Evolutionary conservation across 805 yeast genomes (phyloP).

Genomic region (Wickerhamiella sorbophila): DNA sequence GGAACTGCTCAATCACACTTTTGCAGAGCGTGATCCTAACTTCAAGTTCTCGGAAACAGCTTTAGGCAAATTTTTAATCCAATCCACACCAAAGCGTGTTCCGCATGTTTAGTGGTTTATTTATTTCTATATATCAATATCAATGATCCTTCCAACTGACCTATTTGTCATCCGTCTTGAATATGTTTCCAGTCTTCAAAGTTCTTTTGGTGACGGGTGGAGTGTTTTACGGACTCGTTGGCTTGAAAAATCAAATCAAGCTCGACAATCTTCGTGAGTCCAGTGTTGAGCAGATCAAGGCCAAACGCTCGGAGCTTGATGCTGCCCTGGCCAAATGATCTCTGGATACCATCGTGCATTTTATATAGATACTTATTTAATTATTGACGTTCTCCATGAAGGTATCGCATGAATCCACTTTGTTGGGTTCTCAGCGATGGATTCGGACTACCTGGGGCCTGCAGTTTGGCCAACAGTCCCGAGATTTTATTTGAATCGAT

Average conservation of each 20-base stretch:
- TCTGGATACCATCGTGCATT: constrained; percentile 1
- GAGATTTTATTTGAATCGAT: constrained; percentile 52
- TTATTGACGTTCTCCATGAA: constrained; percentile 11
- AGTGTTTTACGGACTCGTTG: constrained; percentile 19
- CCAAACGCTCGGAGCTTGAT: not conserved
- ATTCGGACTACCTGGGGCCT: constrained; percentile 7
- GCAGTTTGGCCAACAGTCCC: constrained; percentile 12
- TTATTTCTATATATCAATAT: not conserved
- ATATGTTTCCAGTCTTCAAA: constrained; percentile 13
- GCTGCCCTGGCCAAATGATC: not conserved
- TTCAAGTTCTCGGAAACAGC: constrained; percentile 13
- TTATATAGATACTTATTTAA: no score
- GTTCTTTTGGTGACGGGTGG: constrained; percentile 13
- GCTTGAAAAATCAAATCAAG: constrained; percentile 8
- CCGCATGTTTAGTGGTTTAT: not conserved
- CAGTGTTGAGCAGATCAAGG: constrained; percentile 7
- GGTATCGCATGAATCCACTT: constrained; percentile 14
- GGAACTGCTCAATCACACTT: constrained; percentile 14
- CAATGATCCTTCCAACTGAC: not conserved
- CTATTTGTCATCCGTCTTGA: no score
- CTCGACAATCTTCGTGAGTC: constrained; percentile 6
- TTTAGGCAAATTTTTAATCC: constrained; percentile 10
- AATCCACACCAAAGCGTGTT: not conserved
- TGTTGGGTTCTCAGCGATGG: constrained; percentile 14
- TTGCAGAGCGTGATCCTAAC: constrained; percentile 9